Evolutionary conservation across 192 early-diverging fungal genomes (phyloP).

Genomic region (Backusella psychrophila): DNA sequence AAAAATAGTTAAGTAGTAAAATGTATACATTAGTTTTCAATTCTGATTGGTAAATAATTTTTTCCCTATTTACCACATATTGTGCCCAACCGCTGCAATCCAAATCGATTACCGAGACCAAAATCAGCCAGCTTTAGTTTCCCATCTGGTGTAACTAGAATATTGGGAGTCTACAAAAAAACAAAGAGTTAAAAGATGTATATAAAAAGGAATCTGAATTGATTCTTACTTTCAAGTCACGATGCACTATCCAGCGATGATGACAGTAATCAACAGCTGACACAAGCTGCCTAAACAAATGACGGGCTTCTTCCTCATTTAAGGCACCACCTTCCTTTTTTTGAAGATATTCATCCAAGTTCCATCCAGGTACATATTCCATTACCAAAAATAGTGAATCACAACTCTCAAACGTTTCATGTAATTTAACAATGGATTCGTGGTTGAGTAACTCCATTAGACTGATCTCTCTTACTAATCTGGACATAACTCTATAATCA

Average conservation of each 20-base stretch:
- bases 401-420: slow-evolving; percentile 78
- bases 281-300: slow-evolving; percentile 81
- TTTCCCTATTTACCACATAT: slow-evolving; percentile 71
- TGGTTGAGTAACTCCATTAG: slow-evolving; percentile 87
- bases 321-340: slow-evolving; percentile 65
- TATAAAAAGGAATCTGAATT: neutral
- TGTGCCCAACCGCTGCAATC: slow-evolving; percentile 67
- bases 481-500: slow-evolving; percentile 51
- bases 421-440: slow-evolving; percentile 85
- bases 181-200: neutral
- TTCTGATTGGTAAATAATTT: neutral
- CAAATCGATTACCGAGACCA: slow-evolving; percentile 84
- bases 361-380: slow-evolving; percentile 85
- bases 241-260: slow-evolving; percentile 69
- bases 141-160: slow-evolving; percentile 74
- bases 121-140: slow-evolving; percentile 89
- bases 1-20: neutral
- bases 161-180: slow-evolving; percentile 59
- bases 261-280: slow-evolving; percentile 76
- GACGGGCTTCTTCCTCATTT: slow-evolving; percentile 82
- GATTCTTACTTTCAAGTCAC: slow-evolving; percentile 84
- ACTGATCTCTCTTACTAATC: slow-evolving; percentile 75
- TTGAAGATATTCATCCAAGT: slow-evolving; percentile 86
- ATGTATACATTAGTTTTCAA: neutral
- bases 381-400: slow-evolving; percentile 83